Evolutionary conservation across 805 yeast genomes (phyloP).

Genomic region (Nakazawaea anatomiae): DNA sequence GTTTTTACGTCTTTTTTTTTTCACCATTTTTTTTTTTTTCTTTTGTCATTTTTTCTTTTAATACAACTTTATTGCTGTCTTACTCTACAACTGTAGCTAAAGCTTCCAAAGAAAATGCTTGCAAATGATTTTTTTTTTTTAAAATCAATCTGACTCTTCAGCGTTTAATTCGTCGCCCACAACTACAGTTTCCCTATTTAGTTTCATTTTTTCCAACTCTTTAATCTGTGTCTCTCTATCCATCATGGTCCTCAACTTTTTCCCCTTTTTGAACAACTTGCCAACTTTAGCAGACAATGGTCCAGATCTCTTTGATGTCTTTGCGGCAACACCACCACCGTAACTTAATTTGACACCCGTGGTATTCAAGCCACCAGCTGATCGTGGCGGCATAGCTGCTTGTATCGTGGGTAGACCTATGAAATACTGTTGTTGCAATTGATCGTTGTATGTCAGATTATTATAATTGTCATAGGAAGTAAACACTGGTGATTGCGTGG

Average conservation of each 20-base stretch:
- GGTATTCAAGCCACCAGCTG: background rate
- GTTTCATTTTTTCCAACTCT: no score
- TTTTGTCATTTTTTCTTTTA: no score
- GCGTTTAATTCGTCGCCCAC: background rate
- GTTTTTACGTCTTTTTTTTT: background rate
- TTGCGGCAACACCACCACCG: no score
- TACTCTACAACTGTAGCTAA: background rate
- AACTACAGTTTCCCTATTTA: background rate
- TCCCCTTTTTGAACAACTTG: background rate
- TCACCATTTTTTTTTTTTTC: background rate
- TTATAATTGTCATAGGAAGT: background rate
- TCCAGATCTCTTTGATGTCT: background rate
- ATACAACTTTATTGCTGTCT: background rate
- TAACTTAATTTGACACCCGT: no score
- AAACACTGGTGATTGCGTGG: background rate
- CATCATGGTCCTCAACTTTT: constrained; percentile 11
- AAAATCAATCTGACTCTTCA: background rate
- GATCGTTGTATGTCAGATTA: background rate
- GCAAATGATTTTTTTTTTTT: no score
- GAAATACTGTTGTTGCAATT: background rate
- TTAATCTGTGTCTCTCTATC: constrained; percentile 1
- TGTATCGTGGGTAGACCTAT: background rate
- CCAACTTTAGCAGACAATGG: background rate
- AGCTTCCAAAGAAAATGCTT: background rate
- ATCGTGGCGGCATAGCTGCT: background rate